These are phyloP conservation scores for Mucor indicus DNA, from an alignment of 371 early-diverging fungal genomes.

Conservation along the genomic window DNA sequence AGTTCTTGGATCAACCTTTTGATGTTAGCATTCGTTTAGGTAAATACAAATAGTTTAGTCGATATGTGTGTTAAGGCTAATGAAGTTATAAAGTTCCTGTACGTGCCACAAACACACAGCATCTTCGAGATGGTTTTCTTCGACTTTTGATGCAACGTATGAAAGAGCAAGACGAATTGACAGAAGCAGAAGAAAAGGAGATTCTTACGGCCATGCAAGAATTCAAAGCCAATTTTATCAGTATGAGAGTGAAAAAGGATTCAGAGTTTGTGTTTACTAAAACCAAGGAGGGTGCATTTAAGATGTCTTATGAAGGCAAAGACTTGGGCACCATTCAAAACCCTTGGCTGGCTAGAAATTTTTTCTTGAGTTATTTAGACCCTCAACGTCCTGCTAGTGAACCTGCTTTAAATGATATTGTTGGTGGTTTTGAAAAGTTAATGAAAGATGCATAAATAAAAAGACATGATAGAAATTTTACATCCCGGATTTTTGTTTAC, in stretches of 20 bases:
- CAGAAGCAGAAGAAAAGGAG: constrained; percentile 44
- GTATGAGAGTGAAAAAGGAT: constrained; percentile 56
- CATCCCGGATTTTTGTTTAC: not conserved
- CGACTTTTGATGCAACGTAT: constrained; percentile 52
- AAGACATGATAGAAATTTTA: constrained; percentile 8
- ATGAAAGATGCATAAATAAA: constrained; percentile 7
- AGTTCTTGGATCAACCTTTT: constrained; percentile 40
- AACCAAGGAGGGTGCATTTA: constrained; percentile 52
- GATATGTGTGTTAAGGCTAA: not conserved
- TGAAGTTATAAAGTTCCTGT: constrained; percentile 41
- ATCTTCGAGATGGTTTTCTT: constrained; percentile 72
- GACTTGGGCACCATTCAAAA: constrained; percentile 52
- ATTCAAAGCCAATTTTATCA: constrained; percentile 62
- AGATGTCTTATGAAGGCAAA: constrained; percentile 58
- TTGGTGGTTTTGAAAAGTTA: constrained; percentile 16
- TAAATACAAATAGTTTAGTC: constrained; percentile 2
- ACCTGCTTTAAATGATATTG: constrained; percentile 21
- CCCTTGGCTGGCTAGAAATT: constrained; percentile 60
- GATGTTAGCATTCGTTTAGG: constrained; percentile 47
- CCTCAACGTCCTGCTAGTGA: constrained; percentile 57
- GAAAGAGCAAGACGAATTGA: constrained; percentile 35
- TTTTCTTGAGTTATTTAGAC: constrained; percentile 64
- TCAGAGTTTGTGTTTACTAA: constrained; percentile 64
- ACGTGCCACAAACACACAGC: constrained; percentile 63
- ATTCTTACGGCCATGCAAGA: constrained; percentile 55